phyloP scores from a whole-genome alignment of 1,284 basidiomycete genomes.

The Mycena citricolor region DNA sequence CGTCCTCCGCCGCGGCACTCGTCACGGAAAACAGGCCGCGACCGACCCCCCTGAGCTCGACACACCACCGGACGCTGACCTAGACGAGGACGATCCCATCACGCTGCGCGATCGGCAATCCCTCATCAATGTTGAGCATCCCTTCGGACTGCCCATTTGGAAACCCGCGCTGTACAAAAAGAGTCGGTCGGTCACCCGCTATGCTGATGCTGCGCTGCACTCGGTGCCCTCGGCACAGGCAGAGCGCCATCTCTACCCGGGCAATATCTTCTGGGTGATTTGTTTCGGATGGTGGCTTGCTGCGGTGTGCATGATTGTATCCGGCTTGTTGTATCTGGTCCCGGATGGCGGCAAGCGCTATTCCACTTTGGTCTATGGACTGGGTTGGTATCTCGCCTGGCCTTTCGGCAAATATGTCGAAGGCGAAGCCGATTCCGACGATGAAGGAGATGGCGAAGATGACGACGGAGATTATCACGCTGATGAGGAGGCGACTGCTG shows the following conservation, averaged over 20 bases:
- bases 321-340: slow-evolving; percentile 69
- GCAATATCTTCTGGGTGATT: slow-evolving; percentile 90
- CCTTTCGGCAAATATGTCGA: slow-evolving; percentile 99
- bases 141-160: slow-evolving; percentile 99
- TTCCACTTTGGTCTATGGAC: slow-evolving; percentile 84
- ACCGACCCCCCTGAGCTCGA: slow-evolving; percentile 25
- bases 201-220: slow-evolving; percentile 94
- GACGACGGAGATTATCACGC: slow-evolving; percentile 34
- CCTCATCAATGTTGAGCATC: slow-evolving; percentile 98
- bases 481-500: slow-evolving; percentile 29
- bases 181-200: slow-evolving; percentile 91
- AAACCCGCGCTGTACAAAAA: slow-evolving; percentile 99
- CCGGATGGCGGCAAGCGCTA: slow-evolving; percentile 85
- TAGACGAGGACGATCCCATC: slow-evolving; percentile 71
- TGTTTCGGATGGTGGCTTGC: slow-evolving; percentile 93
- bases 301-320: slow-evolving; percentile 65
- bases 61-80: slow-evolving; percentile 32
- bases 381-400: slow-evolving; percentile 97
- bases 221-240: slow-evolving; percentile 89
- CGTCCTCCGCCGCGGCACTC: slow-evolving; percentile 15
- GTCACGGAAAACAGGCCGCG: slow-evolving; percentile 30
- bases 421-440: slow-evolving; percentile 61
- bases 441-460: slow-evolving; percentile 44
- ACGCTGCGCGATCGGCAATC: slow-evolving; percentile 97
- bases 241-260: slow-evolving; percentile 86